Evolutionary conservation across 345 rosid genomes (phyloP), one percentile per base, ranked within the genome.

Genomic region (Aegle marmelos): DNA sequence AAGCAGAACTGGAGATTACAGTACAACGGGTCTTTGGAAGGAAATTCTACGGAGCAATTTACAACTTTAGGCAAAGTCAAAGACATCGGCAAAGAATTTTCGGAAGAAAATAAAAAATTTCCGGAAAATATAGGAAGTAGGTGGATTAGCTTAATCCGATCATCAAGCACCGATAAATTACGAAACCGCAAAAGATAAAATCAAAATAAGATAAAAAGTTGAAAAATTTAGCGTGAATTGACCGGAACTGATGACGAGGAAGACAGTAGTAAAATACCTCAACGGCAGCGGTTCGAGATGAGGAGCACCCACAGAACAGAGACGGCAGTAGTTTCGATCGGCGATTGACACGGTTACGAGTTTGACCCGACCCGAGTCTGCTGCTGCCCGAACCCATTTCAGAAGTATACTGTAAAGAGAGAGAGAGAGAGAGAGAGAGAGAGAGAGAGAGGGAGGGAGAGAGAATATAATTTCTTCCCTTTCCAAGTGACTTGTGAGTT

Each of bases 351-450:
- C 85, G 82, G 70, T 82, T 37, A 75, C 81, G 70, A n/a, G 83
- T 54, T 24, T 76, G 81, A 75, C 73, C 82, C 69, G 86, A 74
- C 79, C 82, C 83, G 68, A 77, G 59, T 56, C 89, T 82, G 73
- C 91, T 88, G 72, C 73, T 87, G 79, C 84, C 76, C 41, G 90
- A 80, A 77, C 93, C 93, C 93, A 90, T 90, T 71, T 59, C 34
- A 25, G 56, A 37, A 13, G 7, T 13, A 22, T 53, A 70, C 30
- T 59, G 4, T 3, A 53, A 2, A 64, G 50, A 39, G 13, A 25
- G 21, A 14, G 0, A 17, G 4, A 64, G 50, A 39, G 13, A 25
- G 21, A 14, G 0, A 17, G 4, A 64, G 50, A 39, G 13, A 25
- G 21, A 14, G 0, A 17, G 4, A 64, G 50, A 39, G 13, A 25